These are phyloP conservation scores for Fraxinus greggii DNA, from an alignment of 305 asterid genomes.

Conservation along the genomic window DNA sequence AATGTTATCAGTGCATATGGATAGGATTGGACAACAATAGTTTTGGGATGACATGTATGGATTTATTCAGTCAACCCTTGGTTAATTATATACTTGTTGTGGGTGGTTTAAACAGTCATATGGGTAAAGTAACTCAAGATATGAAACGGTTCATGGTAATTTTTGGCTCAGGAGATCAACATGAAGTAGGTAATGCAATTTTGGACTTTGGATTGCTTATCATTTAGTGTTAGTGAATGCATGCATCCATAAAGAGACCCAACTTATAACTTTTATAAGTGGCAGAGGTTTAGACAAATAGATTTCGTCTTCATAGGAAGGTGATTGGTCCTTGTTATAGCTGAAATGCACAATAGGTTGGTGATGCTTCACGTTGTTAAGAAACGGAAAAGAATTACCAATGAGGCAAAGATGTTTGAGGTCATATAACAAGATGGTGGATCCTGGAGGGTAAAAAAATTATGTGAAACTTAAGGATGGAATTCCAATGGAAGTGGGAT, in stretches of 20 bases:
- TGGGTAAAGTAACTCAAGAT: neutral
- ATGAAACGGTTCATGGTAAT: neutral
- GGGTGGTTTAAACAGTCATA: neutral
- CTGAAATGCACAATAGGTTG: neutral
- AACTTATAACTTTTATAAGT: neutral
- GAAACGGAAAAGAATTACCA: neutral
- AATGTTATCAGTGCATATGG: neutral
- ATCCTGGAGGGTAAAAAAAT: neutral
- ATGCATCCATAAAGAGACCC: neutral
- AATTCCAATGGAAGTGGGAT: neutral
- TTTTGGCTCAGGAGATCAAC: neutral
- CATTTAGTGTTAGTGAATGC: neutral
- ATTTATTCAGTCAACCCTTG: neutral
- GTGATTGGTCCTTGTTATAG: neutral
- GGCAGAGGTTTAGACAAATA: neutral
- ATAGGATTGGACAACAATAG: neutral
- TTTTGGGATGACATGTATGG: neutral
- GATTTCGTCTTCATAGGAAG: neutral
- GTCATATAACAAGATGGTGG: neutral
- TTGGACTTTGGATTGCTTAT: neutral
- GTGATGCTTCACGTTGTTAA: neutral
- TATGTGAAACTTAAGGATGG: neutral
- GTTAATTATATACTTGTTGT: neutral
- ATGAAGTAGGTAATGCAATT: neutral
- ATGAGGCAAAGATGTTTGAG: neutral